Percentiles rank a stretch among this genome's conserved stretches.
phyloP scores from a whole-genome alignment of 1,139 yeast genomes.

The Blastobotrys elegans region DNA sequence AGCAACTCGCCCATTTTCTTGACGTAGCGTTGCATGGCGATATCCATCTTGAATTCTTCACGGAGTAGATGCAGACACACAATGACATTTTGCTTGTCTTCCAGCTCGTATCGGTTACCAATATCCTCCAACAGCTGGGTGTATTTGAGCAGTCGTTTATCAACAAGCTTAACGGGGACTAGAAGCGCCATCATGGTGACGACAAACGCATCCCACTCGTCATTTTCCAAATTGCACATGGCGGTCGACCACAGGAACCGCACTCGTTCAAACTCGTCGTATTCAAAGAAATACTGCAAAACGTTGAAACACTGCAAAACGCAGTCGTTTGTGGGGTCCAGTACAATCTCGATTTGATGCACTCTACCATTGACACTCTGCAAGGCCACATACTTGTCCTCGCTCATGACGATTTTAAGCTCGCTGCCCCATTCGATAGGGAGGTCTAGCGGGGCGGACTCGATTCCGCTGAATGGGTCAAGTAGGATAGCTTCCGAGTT shows the following conservation, averaged over 20 bases:
- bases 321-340: constrained; percentile 47
- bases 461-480: constrained; percentile 61
- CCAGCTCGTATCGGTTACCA: constrained; percentile 20
- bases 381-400: constrained; percentile 18
- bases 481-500: constrained; percentile 41
- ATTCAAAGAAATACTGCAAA: constrained; percentile 47
- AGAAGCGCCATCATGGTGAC: constrained; percentile 37
- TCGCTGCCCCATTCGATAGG: constrained; percentile 16
- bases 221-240: constrained; percentile 31
- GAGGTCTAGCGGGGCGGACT: constrained; percentile 39
- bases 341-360: constrained; percentile 37
- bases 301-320: constrained; percentile 34
- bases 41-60: constrained; percentile 66
- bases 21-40: constrained; percentile 40
- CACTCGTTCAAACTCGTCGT: constrained; percentile 51
- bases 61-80: constrained; percentile 68
- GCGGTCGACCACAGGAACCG: constrained; percentile 66
- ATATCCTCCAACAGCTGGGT: constrained; percentile 5
- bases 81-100: constrained; percentile 54
- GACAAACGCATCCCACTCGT: constrained; percentile 63
- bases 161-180: not conserved
- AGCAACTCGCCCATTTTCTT: constrained; percentile 48
- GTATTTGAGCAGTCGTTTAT: not conserved
- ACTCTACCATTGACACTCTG: constrained; percentile 27
- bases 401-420: constrained; percentile 12